Evolutionary conservation across 495 filamentous ascomycete species (phyloP).

Genomic region (Neurospora sp.): DNA sequence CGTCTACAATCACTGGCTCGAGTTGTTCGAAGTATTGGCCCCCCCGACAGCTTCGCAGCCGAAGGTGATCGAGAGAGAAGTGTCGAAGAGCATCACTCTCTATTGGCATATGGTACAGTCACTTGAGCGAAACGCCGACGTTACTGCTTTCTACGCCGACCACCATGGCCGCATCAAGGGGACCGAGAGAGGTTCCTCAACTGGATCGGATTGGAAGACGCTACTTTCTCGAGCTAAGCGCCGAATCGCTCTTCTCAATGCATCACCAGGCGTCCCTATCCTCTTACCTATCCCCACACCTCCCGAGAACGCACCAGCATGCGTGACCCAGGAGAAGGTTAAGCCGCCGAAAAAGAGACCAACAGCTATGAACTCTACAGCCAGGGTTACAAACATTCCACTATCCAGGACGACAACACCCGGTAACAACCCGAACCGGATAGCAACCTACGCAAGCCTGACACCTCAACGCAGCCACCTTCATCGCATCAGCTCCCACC

Average conservation of each 20-base stretch:
- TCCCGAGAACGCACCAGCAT: background rate
- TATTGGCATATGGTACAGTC: constrained; percentile 21
- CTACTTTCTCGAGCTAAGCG: constrained; percentile 20
- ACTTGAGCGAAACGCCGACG: constrained; percentile 25
- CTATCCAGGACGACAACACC: background rate
- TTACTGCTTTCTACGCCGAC: background rate
- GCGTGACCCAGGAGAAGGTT: background rate
- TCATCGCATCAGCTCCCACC: background rate
- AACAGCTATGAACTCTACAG: background rate
- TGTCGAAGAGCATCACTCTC: constrained; percentile 3
- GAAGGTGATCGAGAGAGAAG: background rate
- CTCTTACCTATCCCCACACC: background rate
- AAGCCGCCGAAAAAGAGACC: background rate
- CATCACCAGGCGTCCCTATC: background rate
- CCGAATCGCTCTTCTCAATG: constrained; percentile 12
- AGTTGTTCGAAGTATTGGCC: constrained; percentile 24
- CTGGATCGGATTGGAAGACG: constrained; percentile 13
- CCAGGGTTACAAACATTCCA: background rate
- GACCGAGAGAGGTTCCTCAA: background rate
- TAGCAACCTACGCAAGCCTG: background rate
- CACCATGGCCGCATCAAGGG: background rate
- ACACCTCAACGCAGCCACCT: background rate
- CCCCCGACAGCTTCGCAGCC: background rate
- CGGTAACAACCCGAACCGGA: background rate
- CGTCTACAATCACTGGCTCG: constrained; percentile 22